Evolutionary conservation across 495 filamentous ascomycete genomes (phyloP), one percentile per base, ranked within the genome.

Genomic region (Bacidia rubella): DNA sequence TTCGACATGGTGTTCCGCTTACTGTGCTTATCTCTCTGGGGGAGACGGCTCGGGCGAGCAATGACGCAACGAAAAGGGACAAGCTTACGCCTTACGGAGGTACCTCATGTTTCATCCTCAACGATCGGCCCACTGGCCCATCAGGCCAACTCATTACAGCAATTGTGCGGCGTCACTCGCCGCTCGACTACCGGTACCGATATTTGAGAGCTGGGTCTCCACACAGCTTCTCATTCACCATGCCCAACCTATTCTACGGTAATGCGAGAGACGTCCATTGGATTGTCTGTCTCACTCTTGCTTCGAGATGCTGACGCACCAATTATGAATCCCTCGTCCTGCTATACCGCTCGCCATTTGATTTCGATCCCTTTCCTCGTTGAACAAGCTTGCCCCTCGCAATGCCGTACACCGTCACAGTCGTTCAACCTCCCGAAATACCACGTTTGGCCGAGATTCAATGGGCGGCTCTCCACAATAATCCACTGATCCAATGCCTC

Each of bases 381-480:
- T 50, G 22, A 35, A 3, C 32, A 7, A 10, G 9, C 23, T 4
- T 38, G 47, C 47, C 4, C 19, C 15, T 25, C 19, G 32, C 47
- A 35, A 50, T 50, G 47, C 52, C 47, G 10, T 55, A 51, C 43
- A 44, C 42, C 15, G 52, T 55, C 22, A 29, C 52, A n/a, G 12
- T 41, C 5, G 52, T 53, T 17, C 32, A 47, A 9, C 22, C 52
- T 7, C 23, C 23, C 29, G 56, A 58, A 35, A 47, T 58, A 1
- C 52, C 56, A 11, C 54, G 50, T 22, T 29, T 58, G n/a, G 48
- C 56, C 17, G 54, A 44, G 1, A 58, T 58, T n/a, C 56, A 58
- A 26, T 58, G 56, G 56, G 56, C 56, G 21, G 56, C 56, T 20
- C 27, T 58, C 4, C 41, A 51, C n/a, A 40, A 43, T 12, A 58